Evolutionary conservation across 2,329 filamentous ascomycete genomes (phyloP).

Genomic region (Keithomyces neogunnii): DNA sequence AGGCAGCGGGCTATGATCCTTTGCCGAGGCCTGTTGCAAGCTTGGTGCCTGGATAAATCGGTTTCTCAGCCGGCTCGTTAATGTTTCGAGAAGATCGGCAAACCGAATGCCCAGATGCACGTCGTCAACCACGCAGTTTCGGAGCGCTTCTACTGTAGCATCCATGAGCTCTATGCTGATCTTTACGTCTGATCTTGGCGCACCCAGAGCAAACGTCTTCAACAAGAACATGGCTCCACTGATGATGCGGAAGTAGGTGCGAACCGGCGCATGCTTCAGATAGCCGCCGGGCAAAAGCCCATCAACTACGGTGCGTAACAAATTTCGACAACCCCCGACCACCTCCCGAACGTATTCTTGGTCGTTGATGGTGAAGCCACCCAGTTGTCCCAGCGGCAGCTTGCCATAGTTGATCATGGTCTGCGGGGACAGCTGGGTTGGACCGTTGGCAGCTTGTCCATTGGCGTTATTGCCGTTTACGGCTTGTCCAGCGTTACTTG

Average conservation of each 20-base stretch:
- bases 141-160: slow-evolving; percentile 62
- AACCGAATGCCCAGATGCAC: slow-evolving; percentile 80
- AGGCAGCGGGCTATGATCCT: slow-evolving; percentile 32
- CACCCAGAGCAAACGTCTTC: slow-evolving; percentile 76
- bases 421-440: slow-evolving; percentile 45
- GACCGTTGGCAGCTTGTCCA: slow-evolving; percentile 18
- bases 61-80: slow-evolving; percentile 65
- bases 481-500: slow-evolving; percentile 57
- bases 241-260: slow-evolving; percentile 81
- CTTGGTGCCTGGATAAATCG: slow-evolving; percentile 62
- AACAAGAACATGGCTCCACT: slow-evolving; percentile 78
- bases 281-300: slow-evolving; percentile 66
- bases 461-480: slow-evolving; percentile 25
- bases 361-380: slow-evolving; percentile 56
- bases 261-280: slow-evolving; percentile 73
- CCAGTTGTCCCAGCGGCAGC: slow-evolving; percentile 54
- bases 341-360: slow-evolving; percentile 70
- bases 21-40: slow-evolving; percentile 30
- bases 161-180: slow-evolving; percentile 70
- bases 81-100: slow-evolving; percentile 70
- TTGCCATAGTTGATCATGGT: slow-evolving; percentile 58
- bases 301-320: slow-evolving; percentile 70
- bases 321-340: slow-evolving; percentile 66
- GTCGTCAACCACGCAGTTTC: slow-evolving; percentile 74
- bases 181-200: slow-evolving; percentile 68